Evolutionary conservation across 805 yeast genomes (phyloP), one percentile per base, ranked within the genome.

Genomic region (Candida dajiaensis): DNA sequence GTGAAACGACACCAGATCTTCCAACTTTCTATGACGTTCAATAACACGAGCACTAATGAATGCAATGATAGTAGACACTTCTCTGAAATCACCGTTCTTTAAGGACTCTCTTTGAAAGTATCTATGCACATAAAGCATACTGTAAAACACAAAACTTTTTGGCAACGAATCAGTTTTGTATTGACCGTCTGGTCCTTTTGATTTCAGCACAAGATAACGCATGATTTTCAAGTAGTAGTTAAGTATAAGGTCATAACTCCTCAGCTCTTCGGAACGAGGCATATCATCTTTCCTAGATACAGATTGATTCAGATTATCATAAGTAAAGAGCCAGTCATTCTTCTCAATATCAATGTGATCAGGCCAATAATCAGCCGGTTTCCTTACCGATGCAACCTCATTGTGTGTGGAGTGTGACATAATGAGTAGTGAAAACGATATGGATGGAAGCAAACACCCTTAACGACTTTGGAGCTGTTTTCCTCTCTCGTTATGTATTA

Each of bases 301-400:
- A 19, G 44, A 42, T 9, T 29, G 26, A 2, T 29, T 29, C 9
- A 48, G 18, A 7, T 44, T 21, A 11, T 29, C 28, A 13, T 26
- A 26, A 2, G 56, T 38, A 48, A 56, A 56, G 10, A 55, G 25
- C 60, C 60, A 56, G 28, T 52, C 50, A 37, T 56, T 56, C 15
- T 31, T 37, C 10, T 49, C 48, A 9, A 50, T 41, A 2, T 46
- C 54, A 23, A 56, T 55, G 36, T 40, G 42, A 38, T 44, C 52
- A 2, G 58, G 56, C 52, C 55, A 55, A 28, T 54, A 51, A 21
- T 45, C 52, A 6, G 31, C 31, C 15, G 39, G 39, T 13, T 36
- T 36, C 23, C 23, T 20, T 25, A 36, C 20, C 7, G 20, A 16
- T 4, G 7, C 20, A 8, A 10, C 11, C 20, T 33, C 36, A 9